Percentiles rank a stretch among this genome's conserved stretches.
These are phyloP conservation scores for Talaromyces marneffei DNA, from an alignment of 2,329 filamentous ascomycete genomes.

Conservation along the genomic window DNA sequence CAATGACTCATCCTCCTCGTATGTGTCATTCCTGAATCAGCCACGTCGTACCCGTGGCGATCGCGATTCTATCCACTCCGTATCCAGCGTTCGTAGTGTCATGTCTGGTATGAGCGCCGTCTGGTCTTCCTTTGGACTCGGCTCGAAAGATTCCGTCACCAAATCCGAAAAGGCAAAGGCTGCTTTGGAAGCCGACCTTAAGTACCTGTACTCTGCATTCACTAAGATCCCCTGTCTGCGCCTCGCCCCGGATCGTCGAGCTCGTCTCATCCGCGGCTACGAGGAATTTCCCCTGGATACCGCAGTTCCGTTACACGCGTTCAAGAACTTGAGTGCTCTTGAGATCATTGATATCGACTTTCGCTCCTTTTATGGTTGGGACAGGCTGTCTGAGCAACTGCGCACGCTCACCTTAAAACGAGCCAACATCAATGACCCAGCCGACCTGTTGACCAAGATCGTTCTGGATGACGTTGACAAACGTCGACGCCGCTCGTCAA, in stretches of 20 bases:
- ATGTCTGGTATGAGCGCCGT: conserved; percentile 94
- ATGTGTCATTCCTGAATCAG: conserved; percentile 89
- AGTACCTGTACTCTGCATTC: conserved; percentile 95
- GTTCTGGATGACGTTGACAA: conserved; percentile 96
- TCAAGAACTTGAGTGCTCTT: conserved; percentile 92
- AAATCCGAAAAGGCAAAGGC: conserved; percentile 87
- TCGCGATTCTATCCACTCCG: conserved; percentile 85
- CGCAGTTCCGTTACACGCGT: conserved; percentile 89
- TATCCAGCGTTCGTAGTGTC: conserved; percentile 92
- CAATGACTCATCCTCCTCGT: conserved; percentile 76
- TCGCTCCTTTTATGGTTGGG: conserved; percentile 95
- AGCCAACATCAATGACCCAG: conserved; percentile 80
- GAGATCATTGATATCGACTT: conserved; percentile 96
- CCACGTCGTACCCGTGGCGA: conserved; percentile 75
- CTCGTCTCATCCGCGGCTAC: conserved; percentile 82
- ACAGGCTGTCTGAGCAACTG: conserved; percentile 84
- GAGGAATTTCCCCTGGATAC: conserved; percentile 98
- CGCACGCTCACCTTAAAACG: conserved; percentile 83
- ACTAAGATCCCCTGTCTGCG: conserved; percentile 94
- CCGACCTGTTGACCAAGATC: conserved; percentile 84
- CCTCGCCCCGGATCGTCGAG: conserved; percentile 86
- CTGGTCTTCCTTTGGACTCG: conserved; percentile 82
- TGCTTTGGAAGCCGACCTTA: conserved; percentile 77
- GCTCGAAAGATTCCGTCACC: conserved; percentile 70
- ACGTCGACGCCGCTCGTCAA: conserved; percentile 78